A percentile compares a stretch with the other conserved stretches of the same genome.
Conservation (phyloP, 345 rosid genomes). For the Eutrema yunnanense region DNA sequence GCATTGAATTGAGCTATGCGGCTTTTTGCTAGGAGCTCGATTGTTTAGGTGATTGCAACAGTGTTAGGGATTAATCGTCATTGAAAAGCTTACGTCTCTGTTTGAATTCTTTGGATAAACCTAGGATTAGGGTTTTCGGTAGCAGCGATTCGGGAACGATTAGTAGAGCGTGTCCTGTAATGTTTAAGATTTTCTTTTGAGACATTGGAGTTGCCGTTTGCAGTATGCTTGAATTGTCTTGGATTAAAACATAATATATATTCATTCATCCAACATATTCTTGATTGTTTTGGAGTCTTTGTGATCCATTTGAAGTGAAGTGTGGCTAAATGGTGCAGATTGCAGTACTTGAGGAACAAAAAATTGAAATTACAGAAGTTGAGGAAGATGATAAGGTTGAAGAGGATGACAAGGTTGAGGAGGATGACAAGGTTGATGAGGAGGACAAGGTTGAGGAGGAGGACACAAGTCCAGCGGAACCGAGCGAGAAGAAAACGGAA, state of each 20-base stretch:
- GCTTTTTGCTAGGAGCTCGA: neutral
- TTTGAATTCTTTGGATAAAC: neutral
- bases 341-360: conserved; percentile 67
- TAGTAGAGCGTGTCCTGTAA: neutral
- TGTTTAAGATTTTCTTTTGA: neutral
- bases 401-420: conserved; percentile 44
- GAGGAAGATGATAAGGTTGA: conserved; percentile 52
- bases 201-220: neutral
- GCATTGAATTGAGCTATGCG: neutral
- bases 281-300: neutral
- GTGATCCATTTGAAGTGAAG: conserved; percentile 13
- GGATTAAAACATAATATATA: neutral
- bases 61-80: conserved; percentile 1
- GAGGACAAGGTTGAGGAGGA: conserved; percentile 8
- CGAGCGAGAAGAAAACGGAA: conserved; percentile 30
- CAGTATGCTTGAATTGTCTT: neutral
- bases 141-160: neutral
- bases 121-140: conserved; percentile 12
- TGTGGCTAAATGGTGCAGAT: conserved; percentile 43
- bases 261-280: neutral
- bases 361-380: conserved; percentile 43
- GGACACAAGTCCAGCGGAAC: conserved; percentile 34
- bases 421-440: conserved; percentile 37
- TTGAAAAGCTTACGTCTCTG: neutral
- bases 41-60: neutral